Base-by-base conservation (phyloP, 2,329 filamentous ascomycete genomes). In the Delphinella strobiligena region DNA sequence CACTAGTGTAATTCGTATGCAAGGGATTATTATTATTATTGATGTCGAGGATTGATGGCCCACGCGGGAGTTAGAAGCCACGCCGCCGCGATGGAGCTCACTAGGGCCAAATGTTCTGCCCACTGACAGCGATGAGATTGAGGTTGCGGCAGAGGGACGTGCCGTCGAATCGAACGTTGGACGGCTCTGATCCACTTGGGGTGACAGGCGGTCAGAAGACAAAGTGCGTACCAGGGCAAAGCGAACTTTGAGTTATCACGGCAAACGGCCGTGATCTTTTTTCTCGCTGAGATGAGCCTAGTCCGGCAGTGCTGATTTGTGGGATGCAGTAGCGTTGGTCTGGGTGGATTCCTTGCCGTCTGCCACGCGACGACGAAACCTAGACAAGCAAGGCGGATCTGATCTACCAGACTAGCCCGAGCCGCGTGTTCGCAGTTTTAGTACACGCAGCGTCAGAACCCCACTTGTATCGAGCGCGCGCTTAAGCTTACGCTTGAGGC, bases 301-400 rank as follows among this genome's bases (percentile, higher is more conserved):
- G n/a, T 27, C 22, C 22, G 22, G 22, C 22, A 27, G 22, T 27
- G 22, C 22, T 27, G 22, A 27, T 27, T 27, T n/a, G 30, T 32
- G 11, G 15, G 30, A 32, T n/a, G 30, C 30, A n/a, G 30, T 32
- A 32, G 30, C 2, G 32, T 34, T 41, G 39, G 39, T 37, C 39
- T 30, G 30, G 33, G 39, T 41, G 39, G 15, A 16, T 34, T 31
- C 29, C 38, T 30, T 29, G 36, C 39, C 34, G 34, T 34, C 33
- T 41, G 39, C 39, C 39, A 41, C 39, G 39, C 39, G 39, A 41
- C 39, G 36, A 30, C 27, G 37, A 7, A 19, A 41, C 35, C 34
- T 36, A 33, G 31, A 33, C 33, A 30, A 41, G 34, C 39, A 33
- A 36, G 22, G 17, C 27, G 38, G 38, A 40, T 40, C 38, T 36